These are phyloP conservation scores for Ophiostoma sp. DNA, from an alignment of 2,329 filamentous ascomycete species.

Conservation along the genomic window DNA sequence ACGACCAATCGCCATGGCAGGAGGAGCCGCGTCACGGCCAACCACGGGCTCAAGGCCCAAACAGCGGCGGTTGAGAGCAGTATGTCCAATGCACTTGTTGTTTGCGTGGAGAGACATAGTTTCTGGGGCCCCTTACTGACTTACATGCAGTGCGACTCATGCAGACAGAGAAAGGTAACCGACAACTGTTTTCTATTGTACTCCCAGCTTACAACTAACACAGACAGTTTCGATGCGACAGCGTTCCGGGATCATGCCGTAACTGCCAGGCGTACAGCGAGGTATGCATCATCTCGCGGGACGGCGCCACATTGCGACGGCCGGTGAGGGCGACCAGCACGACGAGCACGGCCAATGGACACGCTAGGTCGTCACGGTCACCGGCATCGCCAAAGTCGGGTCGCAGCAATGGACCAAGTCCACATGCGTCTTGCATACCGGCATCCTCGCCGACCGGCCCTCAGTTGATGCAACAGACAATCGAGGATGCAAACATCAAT, in stretches of 20 bases:
- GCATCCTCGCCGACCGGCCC: not conserved
- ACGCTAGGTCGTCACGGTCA: not conserved
- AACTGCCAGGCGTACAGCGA: not conserved
- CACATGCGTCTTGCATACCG: not conserved
- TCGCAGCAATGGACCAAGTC: not conserved
- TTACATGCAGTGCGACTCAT: not conserved
- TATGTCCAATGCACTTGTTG: not conserved
- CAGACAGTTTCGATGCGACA: not conserved
- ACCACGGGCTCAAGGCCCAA: not conserved
- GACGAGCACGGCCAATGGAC: not conserved
- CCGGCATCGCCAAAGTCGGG: not conserved
- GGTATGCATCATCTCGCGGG: not conserved
- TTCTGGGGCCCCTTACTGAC: not conserved
- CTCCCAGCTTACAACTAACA: not conserved
- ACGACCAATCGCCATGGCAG: no score
- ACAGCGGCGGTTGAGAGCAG: not conserved
- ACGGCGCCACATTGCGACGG: not conserved
- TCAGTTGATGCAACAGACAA: not conserved
- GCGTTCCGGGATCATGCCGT: not conserved
- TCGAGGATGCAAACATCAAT: no score
- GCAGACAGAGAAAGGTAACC: not conserved
- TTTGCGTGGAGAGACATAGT: not conserved
- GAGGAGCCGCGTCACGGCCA: no score
- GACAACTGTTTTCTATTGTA: not conserved
- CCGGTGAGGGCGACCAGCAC: not conserved